Evolutionary conservation across 306 rosid genomes (phyloP).

Genomic region (Alnus glutinosa): DNA sequence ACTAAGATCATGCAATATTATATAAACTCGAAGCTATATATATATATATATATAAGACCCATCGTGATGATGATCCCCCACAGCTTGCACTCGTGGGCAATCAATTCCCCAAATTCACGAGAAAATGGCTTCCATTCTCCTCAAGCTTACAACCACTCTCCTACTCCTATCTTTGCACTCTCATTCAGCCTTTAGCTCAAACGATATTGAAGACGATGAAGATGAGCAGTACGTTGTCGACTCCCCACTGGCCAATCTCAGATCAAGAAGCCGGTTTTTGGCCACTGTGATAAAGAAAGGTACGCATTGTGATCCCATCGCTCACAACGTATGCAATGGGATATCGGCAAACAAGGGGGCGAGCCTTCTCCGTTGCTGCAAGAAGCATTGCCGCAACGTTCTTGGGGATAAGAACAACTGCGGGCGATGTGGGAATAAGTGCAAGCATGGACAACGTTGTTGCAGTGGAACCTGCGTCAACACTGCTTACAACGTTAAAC

Average conservation of each 20-base stretch:
- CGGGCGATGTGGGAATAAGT: constrained; percentile 49
- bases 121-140: constrained; percentile 45
- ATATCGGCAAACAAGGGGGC: constrained; percentile 54
- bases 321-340: constrained; percentile 51
- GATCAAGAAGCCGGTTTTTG: constrained; percentile 57
- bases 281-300: constrained; percentile 47
- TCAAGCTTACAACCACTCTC: constrained; percentile 44
- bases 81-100: background rate
- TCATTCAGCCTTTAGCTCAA: constrained; percentile 39
- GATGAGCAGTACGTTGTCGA: constrained; percentile 36
- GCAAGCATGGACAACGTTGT: constrained; percentile 49
- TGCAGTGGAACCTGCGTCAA: constrained; percentile 52
- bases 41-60: constrained; percentile 19
- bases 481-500: constrained; percentile 23
- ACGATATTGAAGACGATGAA: constrained; percentile 23
- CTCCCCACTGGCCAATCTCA: constrained; percentile 25
- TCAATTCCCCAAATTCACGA: background rate
- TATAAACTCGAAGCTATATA: background rate
- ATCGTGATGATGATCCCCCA: background rate
- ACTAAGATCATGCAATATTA: background rate
- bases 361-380: constrained; percentile 60
- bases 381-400: constrained; percentile 64
- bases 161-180: constrained; percentile 23
- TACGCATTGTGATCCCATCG: constrained; percentile 27
- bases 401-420: constrained; percentile 63